phyloP scores from a whole-genome alignment of 169 alveolate species.

The Plasmodium ovale region DNA sequence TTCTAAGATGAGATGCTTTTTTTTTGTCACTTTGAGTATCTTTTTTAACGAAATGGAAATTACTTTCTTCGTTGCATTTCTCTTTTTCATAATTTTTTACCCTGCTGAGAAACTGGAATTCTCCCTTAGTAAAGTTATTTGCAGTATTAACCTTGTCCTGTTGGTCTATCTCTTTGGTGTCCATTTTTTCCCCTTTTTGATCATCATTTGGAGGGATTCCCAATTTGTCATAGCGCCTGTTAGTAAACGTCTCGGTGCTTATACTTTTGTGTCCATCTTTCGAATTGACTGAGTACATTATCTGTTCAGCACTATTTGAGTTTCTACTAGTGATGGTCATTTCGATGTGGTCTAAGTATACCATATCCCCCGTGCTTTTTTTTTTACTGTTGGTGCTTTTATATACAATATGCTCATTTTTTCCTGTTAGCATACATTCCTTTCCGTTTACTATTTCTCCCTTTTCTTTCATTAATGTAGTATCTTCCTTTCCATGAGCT shows the following conservation, averaged over 20 bases:
- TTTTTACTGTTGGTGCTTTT: background rate
- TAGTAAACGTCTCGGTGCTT: too few relatives aligned
- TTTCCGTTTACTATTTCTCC: background rate
- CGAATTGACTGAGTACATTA: too few relatives aligned
- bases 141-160: background rate
- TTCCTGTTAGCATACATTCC: background rate
- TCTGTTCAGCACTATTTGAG: too few relatives aligned
- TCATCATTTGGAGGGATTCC: too few relatives aligned
- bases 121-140: background rate
- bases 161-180: background rate
- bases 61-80: conserved; percentile 3
- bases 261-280: too few relatives aligned
- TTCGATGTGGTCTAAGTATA: background rate
- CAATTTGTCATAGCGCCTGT: too few relatives aligned
- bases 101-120: background rate
- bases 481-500: background rate
- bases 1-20: background rate
- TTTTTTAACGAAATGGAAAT: background rate
- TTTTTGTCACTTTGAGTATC: background rate
- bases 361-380: background rate
- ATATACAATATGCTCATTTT: background rate
- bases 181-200: too few relatives aligned
- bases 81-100: background rate
- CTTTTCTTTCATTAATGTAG: conserved; percentile 15
- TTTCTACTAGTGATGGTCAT: background rate